Conservation (phyloP, 2,329 filamentous ascomycete genomes). For the Fusarium tanahbumbuense region DNA sequence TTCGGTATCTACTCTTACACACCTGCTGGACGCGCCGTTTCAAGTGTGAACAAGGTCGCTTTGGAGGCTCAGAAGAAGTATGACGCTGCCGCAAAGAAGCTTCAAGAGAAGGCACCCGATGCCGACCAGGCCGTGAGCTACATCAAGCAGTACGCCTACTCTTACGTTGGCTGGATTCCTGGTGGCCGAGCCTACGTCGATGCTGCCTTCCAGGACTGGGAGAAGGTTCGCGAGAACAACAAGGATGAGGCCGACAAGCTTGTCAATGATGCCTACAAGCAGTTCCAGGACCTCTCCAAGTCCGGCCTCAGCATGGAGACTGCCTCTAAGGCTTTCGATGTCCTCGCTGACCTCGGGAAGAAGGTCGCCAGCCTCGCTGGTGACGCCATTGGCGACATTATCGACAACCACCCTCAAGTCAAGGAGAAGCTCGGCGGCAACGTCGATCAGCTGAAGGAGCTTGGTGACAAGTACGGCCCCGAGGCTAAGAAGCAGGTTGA, state of each 20-base stretch:
- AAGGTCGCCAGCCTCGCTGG: conserved; percentile 70
- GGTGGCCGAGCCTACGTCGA: conserved; percentile 77
- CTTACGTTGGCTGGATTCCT: conserved; percentile 78
- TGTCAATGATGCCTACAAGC: conserved; percentile 73
- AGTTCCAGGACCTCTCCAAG: conserved; percentile 72
- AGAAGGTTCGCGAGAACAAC: conserved; percentile 74
- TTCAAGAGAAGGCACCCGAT: conserved; percentile 71
- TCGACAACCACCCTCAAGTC: conserved; percentile 78
- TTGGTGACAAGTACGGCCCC: conserved; percentile 77
- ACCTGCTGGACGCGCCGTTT: conserved; percentile 56
- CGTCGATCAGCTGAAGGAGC: conserved; percentile 74
- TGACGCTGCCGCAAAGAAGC: conserved; percentile 67
- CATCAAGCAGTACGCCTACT: conserved; percentile 73
- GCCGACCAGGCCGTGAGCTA: conserved; percentile 74
- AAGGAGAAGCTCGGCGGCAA: conserved; percentile 78
- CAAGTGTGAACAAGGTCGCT: conserved; percentile 59
- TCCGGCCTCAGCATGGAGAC: conserved; percentile 71
- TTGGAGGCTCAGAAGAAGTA: conserved; percentile 71
- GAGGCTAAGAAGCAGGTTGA: conserved; percentile 82
- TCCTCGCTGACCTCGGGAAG: conserved; percentile 70
- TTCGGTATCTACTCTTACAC: conserved; percentile 59
- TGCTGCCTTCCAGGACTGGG: conserved; percentile 75
- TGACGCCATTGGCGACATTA: conserved; percentile 71
- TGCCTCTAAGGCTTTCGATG: conserved; percentile 69
- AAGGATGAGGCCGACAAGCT: conserved; percentile 76